Conservation (phyloP, 2,329 filamentous ascomycete genomes). For the Thermomyces lanuginosus region DNA sequence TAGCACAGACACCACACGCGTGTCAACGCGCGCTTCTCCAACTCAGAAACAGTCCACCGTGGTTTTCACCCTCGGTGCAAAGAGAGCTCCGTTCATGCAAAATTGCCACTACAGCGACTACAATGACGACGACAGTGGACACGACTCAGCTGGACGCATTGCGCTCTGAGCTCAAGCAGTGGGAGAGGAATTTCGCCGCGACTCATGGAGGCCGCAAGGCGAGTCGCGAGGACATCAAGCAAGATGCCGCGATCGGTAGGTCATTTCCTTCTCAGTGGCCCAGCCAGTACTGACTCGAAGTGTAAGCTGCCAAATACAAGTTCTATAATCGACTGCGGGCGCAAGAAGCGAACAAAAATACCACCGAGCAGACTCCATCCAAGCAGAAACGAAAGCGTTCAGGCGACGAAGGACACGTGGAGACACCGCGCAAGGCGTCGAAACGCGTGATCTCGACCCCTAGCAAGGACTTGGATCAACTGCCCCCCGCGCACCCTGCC, state of each 20-base stretch:
- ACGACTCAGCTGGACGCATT: conserved; percentile 16
- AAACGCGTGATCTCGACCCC: conserved; percentile 15
- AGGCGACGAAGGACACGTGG: conserved; percentile 7
- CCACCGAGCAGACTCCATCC: conserved; percentile 9
- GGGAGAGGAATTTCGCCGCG: conserved; percentile 30
- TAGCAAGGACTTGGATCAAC: conserved; percentile 13
- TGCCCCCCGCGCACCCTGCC: conserved; percentile 17
- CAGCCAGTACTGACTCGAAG: background rate
- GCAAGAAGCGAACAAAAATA: conserved; percentile 12
- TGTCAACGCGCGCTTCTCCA: too few species aligned
- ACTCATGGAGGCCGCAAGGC: conserved; percentile 30
- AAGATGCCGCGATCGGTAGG: conserved; percentile 27
- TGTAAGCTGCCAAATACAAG: conserved; percentile 32
- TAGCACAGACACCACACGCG: too few species aligned
- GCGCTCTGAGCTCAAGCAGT: conserved; percentile 31
- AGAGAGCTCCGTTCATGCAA: too few species aligned
- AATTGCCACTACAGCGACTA: conserved; percentile 16
- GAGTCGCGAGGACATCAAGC: conserved; percentile 32
- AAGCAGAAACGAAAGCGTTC: conserved; percentile 17
- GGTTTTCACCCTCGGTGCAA: too few species aligned
- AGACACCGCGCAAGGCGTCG: conserved; percentile 5
- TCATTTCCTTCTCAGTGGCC: background rate
- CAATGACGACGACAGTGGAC: conserved; percentile 12
- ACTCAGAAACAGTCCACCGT: too few species aligned
- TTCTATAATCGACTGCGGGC: conserved; percentile 28